phyloP scores from a whole-genome alignment of 2,329 filamentous ascomycete genomes.

The Diaporthe velutina region DNA sequence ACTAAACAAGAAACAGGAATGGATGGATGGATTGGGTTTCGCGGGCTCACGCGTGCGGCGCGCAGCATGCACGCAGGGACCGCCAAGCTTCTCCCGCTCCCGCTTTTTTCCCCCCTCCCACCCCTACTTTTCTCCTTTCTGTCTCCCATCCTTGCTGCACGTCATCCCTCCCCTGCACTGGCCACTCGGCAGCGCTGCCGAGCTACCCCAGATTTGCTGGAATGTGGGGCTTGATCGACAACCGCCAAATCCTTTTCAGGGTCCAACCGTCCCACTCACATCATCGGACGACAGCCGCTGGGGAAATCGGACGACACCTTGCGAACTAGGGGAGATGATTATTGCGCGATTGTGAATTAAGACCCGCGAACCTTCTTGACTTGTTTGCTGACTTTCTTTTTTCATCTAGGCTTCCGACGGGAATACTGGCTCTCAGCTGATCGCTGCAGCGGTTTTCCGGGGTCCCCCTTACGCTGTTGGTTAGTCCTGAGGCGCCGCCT shows the following conservation, averaged over 20 bases:
- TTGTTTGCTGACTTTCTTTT: background rate
- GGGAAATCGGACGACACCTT: background rate
- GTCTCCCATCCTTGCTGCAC: slow-evolving; percentile 4
- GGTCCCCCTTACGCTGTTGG: too few relatives aligned
- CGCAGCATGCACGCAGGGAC: slow-evolving; percentile 20
- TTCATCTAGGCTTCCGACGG: background rate
- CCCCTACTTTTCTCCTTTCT: background rate
- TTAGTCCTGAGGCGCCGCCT: background rate
- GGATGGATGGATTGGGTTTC: too few relatives aligned
- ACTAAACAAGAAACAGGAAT: background rate
- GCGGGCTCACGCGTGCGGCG: background rate
- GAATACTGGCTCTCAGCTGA: background rate
- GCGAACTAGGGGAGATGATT: background rate
- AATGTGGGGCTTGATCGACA: slow-evolving; percentile 1
- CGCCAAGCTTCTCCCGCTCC: slow-evolving; percentile 10
- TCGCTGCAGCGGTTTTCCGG: background rate
- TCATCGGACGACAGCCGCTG: background rate
- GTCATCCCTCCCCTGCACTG: background rate
- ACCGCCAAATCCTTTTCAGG: background rate
- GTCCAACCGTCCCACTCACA: background rate
- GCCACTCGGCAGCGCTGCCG: slow-evolving; percentile 21
- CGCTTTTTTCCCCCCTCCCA: background rate
- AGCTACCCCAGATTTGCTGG: background rate
- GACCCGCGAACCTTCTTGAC: rapidly evolving
- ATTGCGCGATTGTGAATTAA: background rate